Percentiles rank a stretch among this genome's conserved stretches.
Evolutionary conservation across 768 basidiomycete genomes (phyloP).

Genomic region (Austroboletus eburneus): DNA sequence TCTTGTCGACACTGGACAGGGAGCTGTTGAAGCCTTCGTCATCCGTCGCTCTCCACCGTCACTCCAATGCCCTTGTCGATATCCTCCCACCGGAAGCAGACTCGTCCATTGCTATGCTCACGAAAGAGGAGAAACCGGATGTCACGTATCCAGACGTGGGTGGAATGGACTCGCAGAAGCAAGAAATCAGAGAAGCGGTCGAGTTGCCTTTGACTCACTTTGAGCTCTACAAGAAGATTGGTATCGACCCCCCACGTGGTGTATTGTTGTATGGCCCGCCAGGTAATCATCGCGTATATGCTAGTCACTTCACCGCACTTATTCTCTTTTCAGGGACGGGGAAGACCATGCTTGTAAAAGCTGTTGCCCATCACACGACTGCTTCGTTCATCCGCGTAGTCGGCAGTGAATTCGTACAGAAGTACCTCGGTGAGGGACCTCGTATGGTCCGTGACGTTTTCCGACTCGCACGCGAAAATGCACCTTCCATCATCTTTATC

Average conservation of each 20-base stretch:
- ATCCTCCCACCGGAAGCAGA: constrained; percentile 98
- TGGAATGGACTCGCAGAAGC: constrained; percentile 96
- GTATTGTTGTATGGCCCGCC: constrained; percentile 96
- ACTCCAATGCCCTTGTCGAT: constrained; percentile 97
- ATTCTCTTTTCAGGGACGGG: constrained; percentile 71
- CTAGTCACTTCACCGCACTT: background rate
- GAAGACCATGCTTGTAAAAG: constrained; percentile 99
- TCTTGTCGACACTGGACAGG: constrained; percentile 93
- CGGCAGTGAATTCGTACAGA: constrained; percentile 98
- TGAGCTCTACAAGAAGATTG: constrained; percentile 98
- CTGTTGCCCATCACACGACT: constrained; percentile 97
- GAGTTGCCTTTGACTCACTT: constrained; percentile 96
- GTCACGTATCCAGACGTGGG: constrained; percentile 93
- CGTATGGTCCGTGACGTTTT: constrained; percentile 99
- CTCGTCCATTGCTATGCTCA: constrained; percentile 93
- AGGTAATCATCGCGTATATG: constrained; percentile 44
- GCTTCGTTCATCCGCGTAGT: constrained; percentile 98
- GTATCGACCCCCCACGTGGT: constrained; percentile 97
- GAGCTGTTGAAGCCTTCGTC: constrained; percentile 96
- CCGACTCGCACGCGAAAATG: constrained; percentile 93
- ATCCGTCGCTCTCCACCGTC: constrained; percentile 96
- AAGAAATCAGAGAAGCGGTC: constrained; percentile 97
- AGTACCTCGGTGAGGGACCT: constrained; percentile 98
- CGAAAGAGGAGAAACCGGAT: constrained; percentile 92
- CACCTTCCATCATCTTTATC: constrained; percentile 98